A percentile compares a stretch with the other conserved stretches of the same genome.
Conservation (phyloP, 768 basidiomycete genomes). For the Boletus tomentosulus region DNA sequence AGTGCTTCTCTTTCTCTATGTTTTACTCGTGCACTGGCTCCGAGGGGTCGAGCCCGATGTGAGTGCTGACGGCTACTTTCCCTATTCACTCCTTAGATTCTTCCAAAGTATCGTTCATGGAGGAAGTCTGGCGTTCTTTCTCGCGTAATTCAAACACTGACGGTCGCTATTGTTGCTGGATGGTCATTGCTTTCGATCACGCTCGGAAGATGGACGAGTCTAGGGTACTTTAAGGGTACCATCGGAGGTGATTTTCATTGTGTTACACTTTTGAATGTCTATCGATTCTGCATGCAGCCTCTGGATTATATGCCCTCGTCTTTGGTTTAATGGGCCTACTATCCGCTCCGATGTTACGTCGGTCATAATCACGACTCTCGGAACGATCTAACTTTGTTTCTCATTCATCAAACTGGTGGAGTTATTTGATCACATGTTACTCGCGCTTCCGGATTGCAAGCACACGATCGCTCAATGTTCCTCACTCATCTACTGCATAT, state of each 20-base stretch:
- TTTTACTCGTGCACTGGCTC: conserved; percentile 63
- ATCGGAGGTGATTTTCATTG: conserved; percentile 48
- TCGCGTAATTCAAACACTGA: conserved; percentile 65
- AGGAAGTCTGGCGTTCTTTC: conserved; percentile 66
- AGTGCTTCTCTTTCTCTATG: conserved; percentile 65
- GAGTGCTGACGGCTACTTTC: conserved; percentile 24
- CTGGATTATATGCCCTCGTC: conserved; percentile 61
- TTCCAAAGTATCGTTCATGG: conserved; percentile 68
- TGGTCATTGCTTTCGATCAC: conserved; percentile 61
- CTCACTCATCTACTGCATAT: conserved; percentile 16
- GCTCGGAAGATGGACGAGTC: conserved; percentile 60
- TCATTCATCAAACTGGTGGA: neutral
- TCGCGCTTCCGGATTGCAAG: conserved; percentile 4
- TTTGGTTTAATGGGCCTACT: conserved; percentile 76
- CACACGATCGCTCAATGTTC: conserved; percentile 3
- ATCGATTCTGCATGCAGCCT: conserved; percentile 41
- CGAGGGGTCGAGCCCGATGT: conserved; percentile 69
- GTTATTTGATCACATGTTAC: neutral
- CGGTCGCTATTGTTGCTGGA: conserved; percentile 63
- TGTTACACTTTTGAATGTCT: neutral
- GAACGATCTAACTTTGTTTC: neutral
- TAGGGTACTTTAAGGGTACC: conserved; percentile 61
- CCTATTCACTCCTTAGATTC: neutral
- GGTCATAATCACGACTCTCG: conserved; percentile 33
- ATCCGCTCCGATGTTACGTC: conserved; percentile 57